Conservation (phyloP, 2,329 filamentous ascomycete species). For the Colletotrichum liriopes region DNA sequence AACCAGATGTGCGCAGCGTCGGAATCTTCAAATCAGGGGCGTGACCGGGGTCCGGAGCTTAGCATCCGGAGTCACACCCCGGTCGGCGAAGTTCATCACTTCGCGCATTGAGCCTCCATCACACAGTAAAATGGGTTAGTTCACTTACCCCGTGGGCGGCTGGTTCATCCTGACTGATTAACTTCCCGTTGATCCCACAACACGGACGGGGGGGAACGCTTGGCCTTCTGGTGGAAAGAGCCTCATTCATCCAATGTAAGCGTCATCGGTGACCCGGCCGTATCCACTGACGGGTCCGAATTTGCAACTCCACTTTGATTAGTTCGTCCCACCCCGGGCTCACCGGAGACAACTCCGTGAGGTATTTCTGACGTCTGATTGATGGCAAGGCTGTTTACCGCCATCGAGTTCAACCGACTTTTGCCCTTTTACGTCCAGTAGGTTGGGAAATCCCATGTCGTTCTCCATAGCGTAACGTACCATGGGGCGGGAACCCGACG, state of each 20-base stretch:
- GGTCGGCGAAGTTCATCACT: background rate
- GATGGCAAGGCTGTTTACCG: background rate
- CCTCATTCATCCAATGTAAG: constrained; percentile 25
- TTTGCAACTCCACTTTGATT: background rate
- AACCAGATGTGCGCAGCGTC: background rate
- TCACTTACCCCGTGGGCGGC: background rate
- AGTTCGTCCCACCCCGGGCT: constrained; percentile 1
- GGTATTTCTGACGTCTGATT: constrained; percentile 26
- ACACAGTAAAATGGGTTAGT: background rate
- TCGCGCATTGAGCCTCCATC: background rate
- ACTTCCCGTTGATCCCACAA: background rate
- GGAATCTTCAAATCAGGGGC: background rate
- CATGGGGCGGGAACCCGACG: background rate
- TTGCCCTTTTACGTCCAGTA: background rate
- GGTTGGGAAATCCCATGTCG: background rate
- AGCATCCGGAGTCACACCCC: constrained; percentile 15
- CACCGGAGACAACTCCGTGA: constrained; percentile 31
- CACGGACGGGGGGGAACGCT: background rate
- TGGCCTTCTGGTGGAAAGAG: background rate
- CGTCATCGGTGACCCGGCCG: constrained; percentile 25
- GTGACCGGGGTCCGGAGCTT: constrained; percentile 23
- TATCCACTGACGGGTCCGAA: constrained; percentile 21
- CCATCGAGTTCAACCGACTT: too few relatives aligned
- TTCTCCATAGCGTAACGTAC: background rate
- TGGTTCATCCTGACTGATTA: constrained; percentile 15